A percentile compares a stretch with the other conserved stretches of the same genome.
phyloP scores from a whole-genome alignment of 208 protist genomes.

The Leishmania amazonensis region DNA sequence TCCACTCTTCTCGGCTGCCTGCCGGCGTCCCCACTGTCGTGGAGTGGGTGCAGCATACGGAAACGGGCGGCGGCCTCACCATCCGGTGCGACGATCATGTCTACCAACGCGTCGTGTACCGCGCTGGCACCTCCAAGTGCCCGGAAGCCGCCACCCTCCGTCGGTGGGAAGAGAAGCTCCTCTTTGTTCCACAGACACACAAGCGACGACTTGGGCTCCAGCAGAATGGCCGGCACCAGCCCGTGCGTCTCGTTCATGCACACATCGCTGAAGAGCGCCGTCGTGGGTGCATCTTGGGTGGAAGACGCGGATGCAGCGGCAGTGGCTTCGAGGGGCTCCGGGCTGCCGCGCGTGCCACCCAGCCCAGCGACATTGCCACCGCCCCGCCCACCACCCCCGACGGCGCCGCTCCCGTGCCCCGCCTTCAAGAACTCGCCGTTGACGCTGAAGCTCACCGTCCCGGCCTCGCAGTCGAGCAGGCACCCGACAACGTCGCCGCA shows the following conservation, averaged over 20 bases:
- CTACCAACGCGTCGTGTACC: slow-evolving; percentile 33
- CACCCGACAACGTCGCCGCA: slow-evolving; percentile 90
- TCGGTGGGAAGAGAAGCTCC: slow-evolving; percentile 62
- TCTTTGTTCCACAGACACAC: slow-evolving; percentile 53
- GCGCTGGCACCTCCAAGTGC: slow-evolving; percentile 44
- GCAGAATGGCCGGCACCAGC: slow-evolving; percentile 34
- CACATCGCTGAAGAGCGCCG: slow-evolving; percentile 24
- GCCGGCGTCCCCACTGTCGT: background rate
- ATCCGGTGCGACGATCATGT: slow-evolving; percentile 24
- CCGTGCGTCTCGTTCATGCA: slow-evolving; percentile 12
- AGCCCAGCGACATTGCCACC: background rate
- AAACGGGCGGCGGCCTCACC: no score
- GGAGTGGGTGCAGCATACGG: background rate
- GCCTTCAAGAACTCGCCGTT: slow-evolving; percentile 63
- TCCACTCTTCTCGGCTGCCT: background rate
- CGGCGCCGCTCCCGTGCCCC: slow-evolving; percentile 21
- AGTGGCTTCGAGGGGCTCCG: background rate
- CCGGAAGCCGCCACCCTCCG: slow-evolving; percentile 36
- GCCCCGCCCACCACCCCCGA: slow-evolving; percentile 27
- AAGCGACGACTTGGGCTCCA: slow-evolving; percentile 58
- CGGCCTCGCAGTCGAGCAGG: slow-evolving; percentile 80
- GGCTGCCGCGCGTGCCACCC: background rate
- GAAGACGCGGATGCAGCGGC: background rate
- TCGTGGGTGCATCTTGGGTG: background rate
- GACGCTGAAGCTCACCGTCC: slow-evolving; percentile 74